phyloP scores from a whole-genome alignment of 768 basidiomycete species.

The Boletus huronensis region DNA sequence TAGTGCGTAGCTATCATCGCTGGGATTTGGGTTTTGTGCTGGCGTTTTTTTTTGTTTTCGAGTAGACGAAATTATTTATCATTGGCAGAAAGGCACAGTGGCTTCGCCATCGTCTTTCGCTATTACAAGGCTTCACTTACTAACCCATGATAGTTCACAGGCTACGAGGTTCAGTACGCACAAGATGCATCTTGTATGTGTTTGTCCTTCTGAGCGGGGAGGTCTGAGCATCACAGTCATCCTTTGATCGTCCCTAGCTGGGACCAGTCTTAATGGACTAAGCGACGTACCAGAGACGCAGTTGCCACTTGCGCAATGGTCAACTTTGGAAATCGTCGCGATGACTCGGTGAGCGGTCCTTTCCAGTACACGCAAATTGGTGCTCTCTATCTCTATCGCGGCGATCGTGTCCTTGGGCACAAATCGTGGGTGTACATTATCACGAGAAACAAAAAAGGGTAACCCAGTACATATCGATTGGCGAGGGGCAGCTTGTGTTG shows the following conservation, averaged over 20 bases:
- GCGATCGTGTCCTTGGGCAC: conserved; percentile 13
- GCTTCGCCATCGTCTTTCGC: too few relatives aligned
- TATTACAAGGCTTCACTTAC: too few relatives aligned
- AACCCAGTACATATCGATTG: not conserved
- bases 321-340: conserved; percentile 28
- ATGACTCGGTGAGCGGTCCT: conserved; percentile 23
- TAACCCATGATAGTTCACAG: conserved; percentile 24
- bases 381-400: conserved; percentile 26
- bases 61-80: not conserved
- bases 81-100: not conserved
- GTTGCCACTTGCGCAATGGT: conserved; percentile 17
- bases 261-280: conserved; percentile 24
- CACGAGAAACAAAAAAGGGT: not conserved
- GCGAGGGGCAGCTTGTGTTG: not conserved
- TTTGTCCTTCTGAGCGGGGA: conserved; percentile 31
- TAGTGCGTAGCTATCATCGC: not conserved
- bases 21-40: not conserved
- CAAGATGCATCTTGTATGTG: conserved; percentile 10
- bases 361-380: not conserved
- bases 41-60: not conserved
- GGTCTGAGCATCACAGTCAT: conserved; percentile 29
- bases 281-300: conserved; percentile 30
- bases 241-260: conserved; percentile 28
- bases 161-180: conserved; percentile 28
- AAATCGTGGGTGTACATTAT: not conserved